Conservation (phyloP, 139 green algal species). For the Coelastrella sp. region DNA sequence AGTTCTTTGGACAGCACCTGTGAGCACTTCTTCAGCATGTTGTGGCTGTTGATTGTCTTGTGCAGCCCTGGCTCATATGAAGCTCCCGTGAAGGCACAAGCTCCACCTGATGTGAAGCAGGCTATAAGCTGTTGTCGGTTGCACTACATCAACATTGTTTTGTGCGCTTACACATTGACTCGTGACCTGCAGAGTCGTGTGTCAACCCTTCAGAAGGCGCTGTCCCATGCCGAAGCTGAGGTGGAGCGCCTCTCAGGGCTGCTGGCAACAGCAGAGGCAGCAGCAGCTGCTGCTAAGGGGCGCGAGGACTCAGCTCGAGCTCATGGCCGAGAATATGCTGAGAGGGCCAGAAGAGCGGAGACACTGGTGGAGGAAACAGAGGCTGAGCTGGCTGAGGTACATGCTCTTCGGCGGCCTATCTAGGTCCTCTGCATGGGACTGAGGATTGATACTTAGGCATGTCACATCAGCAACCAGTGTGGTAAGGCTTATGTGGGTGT, state of each 20-base stretch:
- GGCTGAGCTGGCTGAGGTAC: slow-evolving; percentile 62
- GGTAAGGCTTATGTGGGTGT: not conserved
- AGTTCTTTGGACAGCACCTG: too few relatives aligned
- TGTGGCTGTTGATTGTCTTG: too few relatives aligned
- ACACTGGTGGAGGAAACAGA: slow-evolving; percentile 58
- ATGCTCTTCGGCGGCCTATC: too few relatives aligned
- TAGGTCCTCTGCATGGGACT: too few relatives aligned
- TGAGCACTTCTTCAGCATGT: too few relatives aligned
- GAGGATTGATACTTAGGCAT: too few relatives aligned
- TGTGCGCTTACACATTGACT: too few relatives aligned
- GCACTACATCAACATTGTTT: too few relatives aligned
- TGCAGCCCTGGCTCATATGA: not conserved
- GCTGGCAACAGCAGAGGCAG: slow-evolving; percentile 51
- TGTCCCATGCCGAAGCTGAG: slow-evolving; percentile 43
- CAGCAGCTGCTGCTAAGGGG: slow-evolving; percentile 42
- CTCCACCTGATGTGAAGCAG: not conserved
- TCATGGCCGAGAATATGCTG: slow-evolving; percentile 62
- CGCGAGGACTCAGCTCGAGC: slow-evolving; percentile 62
- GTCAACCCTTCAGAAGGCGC: not conserved
- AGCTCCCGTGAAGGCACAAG: too few relatives aligned
- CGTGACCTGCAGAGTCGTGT: slow-evolving; percentile 15
- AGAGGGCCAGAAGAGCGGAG: slow-evolving; percentile 66
- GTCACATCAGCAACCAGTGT: not conserved
- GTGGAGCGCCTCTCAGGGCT: slow-evolving; percentile 42
- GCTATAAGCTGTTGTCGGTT: too few relatives aligned